Evolutionary conservation across 441 rosid species (phyloP).

Genomic region (Erodium moschatum): DNA sequence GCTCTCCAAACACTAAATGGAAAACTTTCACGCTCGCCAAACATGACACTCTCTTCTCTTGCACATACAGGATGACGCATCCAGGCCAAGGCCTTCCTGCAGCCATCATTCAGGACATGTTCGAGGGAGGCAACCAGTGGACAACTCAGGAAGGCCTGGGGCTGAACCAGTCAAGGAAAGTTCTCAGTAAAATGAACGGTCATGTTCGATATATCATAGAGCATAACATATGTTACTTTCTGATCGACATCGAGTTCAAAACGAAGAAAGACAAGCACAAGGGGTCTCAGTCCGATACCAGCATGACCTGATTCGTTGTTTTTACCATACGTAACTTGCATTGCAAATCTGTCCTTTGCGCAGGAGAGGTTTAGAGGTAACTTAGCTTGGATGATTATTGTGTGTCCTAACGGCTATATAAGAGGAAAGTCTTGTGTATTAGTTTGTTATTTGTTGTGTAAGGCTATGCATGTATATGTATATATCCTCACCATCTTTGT

Average conservation of each 20-base stretch:
- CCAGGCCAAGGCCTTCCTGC: conserved; percentile 65
- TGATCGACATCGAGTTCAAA: conserved; percentile 44
- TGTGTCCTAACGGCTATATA: too few relatives aligned
- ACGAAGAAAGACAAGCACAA: conserved; percentile 27
- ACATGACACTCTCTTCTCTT: background rate
- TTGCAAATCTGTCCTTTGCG: background rate
- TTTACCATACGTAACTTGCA: background rate
- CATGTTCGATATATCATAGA: conserved; percentile 51
- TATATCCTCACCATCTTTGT: background rate
- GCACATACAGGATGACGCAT: conserved; percentile 54
- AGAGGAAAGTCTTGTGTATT: too few relatives aligned
- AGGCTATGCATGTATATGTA: background rate
- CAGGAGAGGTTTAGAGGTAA: background rate
- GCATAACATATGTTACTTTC: conserved; percentile 46
- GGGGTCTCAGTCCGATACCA: conserved; percentile 21
- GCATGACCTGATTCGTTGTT: conserved; percentile 12
- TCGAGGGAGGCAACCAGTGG: conserved; percentile 38
- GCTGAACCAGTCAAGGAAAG: conserved; percentile 52
- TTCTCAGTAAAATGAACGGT: conserved; percentile 58
- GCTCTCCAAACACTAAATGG: too few relatives aligned
- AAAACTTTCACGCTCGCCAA: too few relatives aligned
- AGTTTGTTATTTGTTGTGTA: too few relatives aligned
- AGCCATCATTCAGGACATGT: conserved; percentile 51
- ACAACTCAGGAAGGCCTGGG: conserved; percentile 54
- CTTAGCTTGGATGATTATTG: background rate